Evolutionary conservation across 176 grass and related monocot species (phyloP).

Genomic region (Elaeis guineensis): DNA sequence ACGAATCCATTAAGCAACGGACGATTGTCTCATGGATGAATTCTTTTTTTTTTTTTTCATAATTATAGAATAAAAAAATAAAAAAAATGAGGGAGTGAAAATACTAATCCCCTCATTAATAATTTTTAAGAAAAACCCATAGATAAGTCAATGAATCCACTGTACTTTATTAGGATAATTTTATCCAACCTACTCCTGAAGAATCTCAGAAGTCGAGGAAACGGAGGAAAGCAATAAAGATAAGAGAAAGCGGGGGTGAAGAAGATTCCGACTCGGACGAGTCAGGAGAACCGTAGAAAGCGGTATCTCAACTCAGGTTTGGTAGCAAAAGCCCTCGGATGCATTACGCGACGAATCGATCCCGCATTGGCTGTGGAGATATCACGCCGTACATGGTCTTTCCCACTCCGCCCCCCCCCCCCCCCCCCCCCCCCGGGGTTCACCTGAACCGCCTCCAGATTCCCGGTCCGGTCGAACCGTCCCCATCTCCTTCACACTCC

Average conservation of each 20-base stretch:
- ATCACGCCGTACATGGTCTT: background rate
- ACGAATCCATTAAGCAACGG: no score
- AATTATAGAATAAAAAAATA: no score
- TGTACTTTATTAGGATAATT: background rate
- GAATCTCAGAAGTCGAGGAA: background rate
- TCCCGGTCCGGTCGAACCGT: constrained; percentile 25
- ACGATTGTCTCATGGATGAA: no score
- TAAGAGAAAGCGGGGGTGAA: background rate
- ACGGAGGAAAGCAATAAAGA: no score
- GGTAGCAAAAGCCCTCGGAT: background rate
- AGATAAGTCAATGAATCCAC: background rate
- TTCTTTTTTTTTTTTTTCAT: no score
- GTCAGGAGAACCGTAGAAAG: constrained; percentile 20
- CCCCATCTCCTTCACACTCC: constrained; percentile 6
- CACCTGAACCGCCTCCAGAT: constrained; percentile 12
- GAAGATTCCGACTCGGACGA: constrained; percentile 20
- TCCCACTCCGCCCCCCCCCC: constrained; percentile 3
- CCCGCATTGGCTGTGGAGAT: background rate
- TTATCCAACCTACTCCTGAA: background rate
- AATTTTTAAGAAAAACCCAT: no score
- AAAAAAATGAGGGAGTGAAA: no score
- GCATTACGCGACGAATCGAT: constrained; percentile 81
- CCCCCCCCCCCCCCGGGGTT: background rate
- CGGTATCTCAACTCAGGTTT: constrained; percentile 33
- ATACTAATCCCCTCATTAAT: no score